Evolutionary conservation across 1,284 basidiomycete species (phyloP).

Genomic region (Austroboletus rostrupii): DNA sequence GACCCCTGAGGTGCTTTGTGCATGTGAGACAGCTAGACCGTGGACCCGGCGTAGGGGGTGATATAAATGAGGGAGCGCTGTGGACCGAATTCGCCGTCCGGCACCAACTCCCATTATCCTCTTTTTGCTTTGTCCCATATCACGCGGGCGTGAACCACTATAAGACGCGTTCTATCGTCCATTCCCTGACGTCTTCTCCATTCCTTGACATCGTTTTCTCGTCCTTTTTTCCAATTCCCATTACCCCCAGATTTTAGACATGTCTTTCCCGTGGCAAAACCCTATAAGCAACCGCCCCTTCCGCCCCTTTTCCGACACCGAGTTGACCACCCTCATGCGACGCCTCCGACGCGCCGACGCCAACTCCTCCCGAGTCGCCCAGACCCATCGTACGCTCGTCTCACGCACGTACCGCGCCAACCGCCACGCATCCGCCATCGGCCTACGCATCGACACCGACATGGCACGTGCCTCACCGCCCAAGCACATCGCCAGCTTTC

Average conservation of each 20-base stretch:
- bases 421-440: constrained; percentile 38
- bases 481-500: constrained; percentile 34
- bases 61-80: constrained; percentile 8
- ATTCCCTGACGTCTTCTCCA: no score
- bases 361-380: constrained; percentile 36
- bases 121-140: constrained; percentile 3
- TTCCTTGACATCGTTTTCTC: no score
- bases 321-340: constrained; percentile 35
- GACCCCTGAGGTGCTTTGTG: constrained; percentile 10
- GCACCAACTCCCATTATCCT: constrained; percentile 1
- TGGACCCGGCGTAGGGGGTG: no score
- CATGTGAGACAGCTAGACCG: not conserved
- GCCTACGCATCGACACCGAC: constrained; percentile 40
- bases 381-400: constrained; percentile 29
- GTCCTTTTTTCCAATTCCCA: no score
- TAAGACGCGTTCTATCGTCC: not conserved
- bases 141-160: constrained; percentile 20
- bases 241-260: not conserved
- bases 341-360: constrained; percentile 41
- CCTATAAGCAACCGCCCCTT: constrained; percentile 21
- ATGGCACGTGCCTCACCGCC: constrained; percentile 39
- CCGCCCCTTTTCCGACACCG: constrained; percentile 22
- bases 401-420: constrained; percentile 41
- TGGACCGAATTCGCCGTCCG: not conserved
- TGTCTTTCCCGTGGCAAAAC: not conserved